Conservation (phyloP, 148 eudicot species). For the Amaranthus palmeri region DNA sequence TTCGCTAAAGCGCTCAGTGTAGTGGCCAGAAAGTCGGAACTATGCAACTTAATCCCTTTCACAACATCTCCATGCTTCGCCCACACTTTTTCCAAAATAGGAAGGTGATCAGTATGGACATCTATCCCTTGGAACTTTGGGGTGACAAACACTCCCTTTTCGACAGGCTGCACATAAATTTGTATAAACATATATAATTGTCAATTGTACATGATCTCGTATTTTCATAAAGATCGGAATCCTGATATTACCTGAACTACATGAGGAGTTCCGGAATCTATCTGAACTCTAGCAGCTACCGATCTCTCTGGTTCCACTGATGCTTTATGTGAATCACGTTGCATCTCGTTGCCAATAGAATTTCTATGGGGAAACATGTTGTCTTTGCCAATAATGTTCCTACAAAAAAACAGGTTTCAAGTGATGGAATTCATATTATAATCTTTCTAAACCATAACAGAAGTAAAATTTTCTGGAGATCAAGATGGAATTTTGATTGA, state of each 20-base stretch:
- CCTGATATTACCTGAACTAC: not conserved
- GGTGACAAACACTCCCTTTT: not conserved
- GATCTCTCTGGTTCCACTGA: not conserved
- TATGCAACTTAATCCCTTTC: not conserved
- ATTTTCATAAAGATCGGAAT: not conserved
- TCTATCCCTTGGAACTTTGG: not conserved
- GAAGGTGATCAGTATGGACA: not conserved
- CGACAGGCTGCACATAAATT: not conserved
- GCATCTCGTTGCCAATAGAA: not conserved
- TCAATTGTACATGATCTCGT: not conserved
- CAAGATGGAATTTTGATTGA: no score
- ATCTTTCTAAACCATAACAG: no score
- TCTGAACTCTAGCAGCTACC: not conserved
- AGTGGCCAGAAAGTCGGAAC: not conserved
- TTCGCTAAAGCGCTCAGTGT: constrained; percentile 8
- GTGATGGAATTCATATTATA: no score
- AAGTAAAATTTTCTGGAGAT: no score
- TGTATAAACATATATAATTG: not conserved
- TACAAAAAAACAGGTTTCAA: no score
- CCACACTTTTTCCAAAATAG: constrained; percentile 11
- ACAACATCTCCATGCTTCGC: constrained; percentile 3
- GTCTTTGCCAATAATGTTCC: no score
- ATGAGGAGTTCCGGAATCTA: not conserved
- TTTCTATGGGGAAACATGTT: no score
- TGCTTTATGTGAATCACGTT: not conserved